These are phyloP conservation scores for Metarhizium anisopliae DNA, from an alignment of 2,329 filamentous ascomycete species.

Conservation along the genomic window DNA sequence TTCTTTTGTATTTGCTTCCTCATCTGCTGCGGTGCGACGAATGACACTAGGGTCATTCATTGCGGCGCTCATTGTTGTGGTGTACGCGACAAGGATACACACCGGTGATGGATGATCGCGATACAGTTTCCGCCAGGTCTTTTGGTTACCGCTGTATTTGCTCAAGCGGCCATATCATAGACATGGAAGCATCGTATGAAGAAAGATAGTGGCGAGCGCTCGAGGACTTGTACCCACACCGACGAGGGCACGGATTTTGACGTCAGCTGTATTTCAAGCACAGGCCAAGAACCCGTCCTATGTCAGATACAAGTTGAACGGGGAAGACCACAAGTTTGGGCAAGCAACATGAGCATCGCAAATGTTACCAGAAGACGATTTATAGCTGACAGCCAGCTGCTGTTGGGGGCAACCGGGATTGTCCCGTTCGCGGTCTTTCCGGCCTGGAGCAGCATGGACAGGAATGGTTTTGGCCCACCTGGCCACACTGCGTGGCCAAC, in stretches of 20 bases:
- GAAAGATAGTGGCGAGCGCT: not conserved
- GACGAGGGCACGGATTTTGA: no score
- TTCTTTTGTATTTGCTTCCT: slow-evolving; percentile 16
- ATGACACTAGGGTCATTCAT: slow-evolving; percentile 18
- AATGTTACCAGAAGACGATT: not conserved
- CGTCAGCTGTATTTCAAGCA: no score
- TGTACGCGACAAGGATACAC: not conserved
- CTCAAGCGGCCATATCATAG: not conserved
- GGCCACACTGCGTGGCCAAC: not conserved
- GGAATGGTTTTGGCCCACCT: not conserved
- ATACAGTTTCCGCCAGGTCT: not conserved
- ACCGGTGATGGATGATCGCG: no score
- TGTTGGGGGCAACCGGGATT: not conserved
- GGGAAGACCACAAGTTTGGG: not conserved
- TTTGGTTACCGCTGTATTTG: not conserved
- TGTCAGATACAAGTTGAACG: no score
- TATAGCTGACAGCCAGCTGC: not conserved
- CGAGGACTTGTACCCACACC: no score
- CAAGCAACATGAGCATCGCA: not conserved
- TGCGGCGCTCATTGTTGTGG: slow-evolving; percentile 13
- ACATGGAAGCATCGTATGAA: not conserved
- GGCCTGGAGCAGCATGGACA: not conserved
- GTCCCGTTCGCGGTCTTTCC: not conserved
- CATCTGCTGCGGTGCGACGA: slow-evolving; percentile 18
- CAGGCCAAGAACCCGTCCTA: no score